Evolutionary conservation across 352 stramenopile genomes (phyloP), one percentile per base, ranked within the genome.

Genomic region (Globisporangium canariense): DNA sequence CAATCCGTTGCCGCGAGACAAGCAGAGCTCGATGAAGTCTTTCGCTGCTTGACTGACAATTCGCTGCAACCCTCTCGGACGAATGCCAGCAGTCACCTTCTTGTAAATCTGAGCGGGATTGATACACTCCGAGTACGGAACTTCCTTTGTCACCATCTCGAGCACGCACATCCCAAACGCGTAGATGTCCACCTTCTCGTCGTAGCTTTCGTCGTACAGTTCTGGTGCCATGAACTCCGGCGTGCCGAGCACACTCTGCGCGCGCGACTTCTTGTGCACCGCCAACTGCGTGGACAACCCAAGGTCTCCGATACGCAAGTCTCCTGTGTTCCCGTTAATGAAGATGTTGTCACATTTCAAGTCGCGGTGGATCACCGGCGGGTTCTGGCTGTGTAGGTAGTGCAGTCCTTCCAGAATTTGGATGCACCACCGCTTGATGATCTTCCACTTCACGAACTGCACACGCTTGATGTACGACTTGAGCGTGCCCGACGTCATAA

Each of bases 191-290:
- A 94, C 94, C 69, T 99, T 99, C 70, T 99, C 96, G 64, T 99
- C 94, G 72, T 99, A 99, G 57, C 79, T 96, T 73, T 99, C 97
- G 59, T 99, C 97, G 72, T 99, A 99, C 32, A 99, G 83, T 71
- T 99, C 98, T 0, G 98, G 97, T 2, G 98, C 97, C 98, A 99
- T 99, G 70, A 99, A 99, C 74, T 99, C 98, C 6, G 97, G 97
- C 59, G 98, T 99, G 8, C 98, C 98, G 7, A 99, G 78, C 40
- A 99, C 96, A 76, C 91, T 98, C 62, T 94, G 89, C 14, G 87
- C 86, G 62, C 86, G 84, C 1, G 78, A 83, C 25, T 82, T 74
- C 64, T 90, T 93, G 67, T 93, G 81, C 38, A 91, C 81, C 0
- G 82, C 83, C 41, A 93, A 59, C 58, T 95, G 85, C 57, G 88